phyloP scores from a whole-genome alignment of 306 rosid species.

The Prunus mume region DNA sequence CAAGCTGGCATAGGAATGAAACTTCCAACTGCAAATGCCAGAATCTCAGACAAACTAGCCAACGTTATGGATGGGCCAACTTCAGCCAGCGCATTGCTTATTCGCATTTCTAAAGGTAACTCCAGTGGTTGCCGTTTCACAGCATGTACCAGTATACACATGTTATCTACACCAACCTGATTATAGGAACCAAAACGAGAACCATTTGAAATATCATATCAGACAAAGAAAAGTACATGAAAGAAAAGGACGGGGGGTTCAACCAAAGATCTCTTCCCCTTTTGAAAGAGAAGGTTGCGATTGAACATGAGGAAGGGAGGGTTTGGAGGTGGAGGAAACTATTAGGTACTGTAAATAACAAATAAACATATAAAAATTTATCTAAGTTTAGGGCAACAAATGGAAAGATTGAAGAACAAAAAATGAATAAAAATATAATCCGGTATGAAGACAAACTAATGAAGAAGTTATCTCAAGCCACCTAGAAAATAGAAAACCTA shows the following conservation, averaged over 20 bases:
- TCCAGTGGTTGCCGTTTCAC: conserved; percentile 71
- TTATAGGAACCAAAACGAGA: conserved; percentile 25
- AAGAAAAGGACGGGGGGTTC: not conserved
- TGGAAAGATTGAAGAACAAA: no score
- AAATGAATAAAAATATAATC: not conserved
- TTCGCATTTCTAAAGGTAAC: conserved; percentile 69
- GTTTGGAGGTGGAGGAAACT: not conserved
- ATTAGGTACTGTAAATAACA: not conserved
- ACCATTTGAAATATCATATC: conserved; percentile 3
- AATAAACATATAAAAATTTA: not conserved
- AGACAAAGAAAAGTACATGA: not conserved
- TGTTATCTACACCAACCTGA: conserved; percentile 99
- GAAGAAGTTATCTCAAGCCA: not conserved
- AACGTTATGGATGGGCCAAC: conserved; percentile 96
- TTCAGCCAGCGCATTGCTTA: conserved; percentile 83
- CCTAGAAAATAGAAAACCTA: not conserved
- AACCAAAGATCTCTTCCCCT: not conserved
- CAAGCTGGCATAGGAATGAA: conserved; percentile 98
- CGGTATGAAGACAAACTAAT: not conserved
- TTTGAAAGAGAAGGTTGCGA: not conserved
- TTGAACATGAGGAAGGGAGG: conserved; percentile 3
- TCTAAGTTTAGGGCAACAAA: not conserved
- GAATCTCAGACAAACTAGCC: conserved; percentile 86
- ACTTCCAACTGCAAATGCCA: conserved; percentile 95
- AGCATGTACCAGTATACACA: conserved; percentile 96